phyloP scores from a whole-genome alignment of 257 asterid genomes.

The Capsicum pubescens region DNA sequence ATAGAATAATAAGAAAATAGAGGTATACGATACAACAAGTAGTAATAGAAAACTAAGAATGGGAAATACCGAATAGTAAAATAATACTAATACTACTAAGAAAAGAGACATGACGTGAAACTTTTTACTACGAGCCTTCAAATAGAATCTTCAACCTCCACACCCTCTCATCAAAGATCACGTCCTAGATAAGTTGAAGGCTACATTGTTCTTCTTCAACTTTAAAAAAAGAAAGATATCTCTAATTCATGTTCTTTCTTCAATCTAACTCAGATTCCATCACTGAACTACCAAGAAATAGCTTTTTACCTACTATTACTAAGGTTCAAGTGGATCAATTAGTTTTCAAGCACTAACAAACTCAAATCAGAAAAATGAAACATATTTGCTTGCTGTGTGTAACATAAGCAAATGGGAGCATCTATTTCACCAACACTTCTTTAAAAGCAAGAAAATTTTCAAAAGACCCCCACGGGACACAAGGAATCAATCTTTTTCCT shows the following conservation, averaged over 20 bases:
- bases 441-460: slow-evolving; percentile 46
- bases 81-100: too few species aligned
- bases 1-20: too few species aligned
- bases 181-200: too few species aligned
- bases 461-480: slow-evolving; percentile 48
- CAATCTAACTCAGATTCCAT: neutral
- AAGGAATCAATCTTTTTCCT: slow-evolving; percentile 52
- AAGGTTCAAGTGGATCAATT: neutral
- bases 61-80: too few species aligned
- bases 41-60: too few species aligned
- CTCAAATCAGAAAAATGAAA: slow-evolving; percentile 5
- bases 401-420: slow-evolving; percentile 33
- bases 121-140: too few species aligned
- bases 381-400: slow-evolving; percentile 23
- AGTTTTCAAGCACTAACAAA: neutral
- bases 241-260: neutral
- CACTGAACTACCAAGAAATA: neutral
- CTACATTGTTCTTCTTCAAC: neutral
- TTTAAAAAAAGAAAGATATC: too few species aligned
- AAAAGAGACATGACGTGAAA: too few species aligned
- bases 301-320: neutral
- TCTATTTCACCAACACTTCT: slow-evolving; percentile 48
- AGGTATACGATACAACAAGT: too few species aligned
- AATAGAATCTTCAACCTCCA: too few species aligned
- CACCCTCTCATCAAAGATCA: too few species aligned